Evolutionary conservation across 2,329 filamentous ascomycete genomes (phyloP), one percentile per base, ranked within the genome.

Genomic region (Lasiodiplodia hormozganensis): DNA sequence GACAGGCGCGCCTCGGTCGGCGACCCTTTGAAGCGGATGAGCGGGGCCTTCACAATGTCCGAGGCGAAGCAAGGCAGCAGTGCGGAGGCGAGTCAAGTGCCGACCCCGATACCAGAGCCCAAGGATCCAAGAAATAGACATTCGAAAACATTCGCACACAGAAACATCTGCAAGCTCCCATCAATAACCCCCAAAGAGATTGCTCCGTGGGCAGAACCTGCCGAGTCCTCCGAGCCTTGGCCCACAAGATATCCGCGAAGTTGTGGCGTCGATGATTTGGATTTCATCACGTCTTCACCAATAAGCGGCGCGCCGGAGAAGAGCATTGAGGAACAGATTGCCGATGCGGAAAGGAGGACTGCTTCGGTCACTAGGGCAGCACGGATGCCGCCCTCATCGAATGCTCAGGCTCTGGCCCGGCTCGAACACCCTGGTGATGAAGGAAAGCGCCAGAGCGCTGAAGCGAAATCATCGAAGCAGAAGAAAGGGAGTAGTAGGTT

Each of bases 141-240:
- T 7, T 23, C 31, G 6, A 51, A 52, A 25, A 4, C 47, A 4
- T 12, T 4, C 1, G 4, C 7, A 21, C 31, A 49, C 25, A 25
- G n/a, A 12, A 10, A 52, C 31, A 52, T 31, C 43, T 10, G 18
- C 12, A 51, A 64, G 11, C 2, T 38, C n/a, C 31, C 43, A 11
- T 21, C 43, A 18, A 52, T 25, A 11, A 25, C 43, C 0, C 18
- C 40, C 34, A 36, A 65, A 16, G 62, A 54, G 23, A 65, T 65
- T 28, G 62, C 62, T 5, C 62, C 62, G n/a, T 65, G 62, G 62
- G 62, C 62, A n/a, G 62, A 65, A 11, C 62, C 62, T 16, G 14
- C 62, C 12, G 43, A 3, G 21, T 52, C 43, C 5, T 38, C 60
- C 18, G 16, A 25, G 12, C 18, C 47, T 34, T 23, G 25, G 31